These are phyloP conservation scores for Hermanozyma aechmeae DNA, from an alignment of 805 yeast species.

Conservation along the genomic window DNA sequence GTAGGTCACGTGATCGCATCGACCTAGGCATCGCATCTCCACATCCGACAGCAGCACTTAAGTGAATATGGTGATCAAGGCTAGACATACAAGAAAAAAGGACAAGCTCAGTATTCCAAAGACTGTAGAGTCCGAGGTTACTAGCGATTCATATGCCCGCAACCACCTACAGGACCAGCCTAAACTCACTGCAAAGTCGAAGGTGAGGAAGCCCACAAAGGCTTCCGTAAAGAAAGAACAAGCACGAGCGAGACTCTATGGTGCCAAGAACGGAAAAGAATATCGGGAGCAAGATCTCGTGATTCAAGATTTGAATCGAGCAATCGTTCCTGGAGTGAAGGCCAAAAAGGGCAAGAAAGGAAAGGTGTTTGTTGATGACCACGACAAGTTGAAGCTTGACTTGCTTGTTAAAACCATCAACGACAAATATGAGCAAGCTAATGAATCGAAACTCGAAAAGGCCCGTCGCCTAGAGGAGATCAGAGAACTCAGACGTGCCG, in stretches of 20 bases:
- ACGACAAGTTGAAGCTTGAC: conserved; percentile 51
- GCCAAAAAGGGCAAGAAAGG: conserved; percentile 82
- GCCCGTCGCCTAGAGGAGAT: conserved; percentile 83
- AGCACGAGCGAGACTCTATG: conserved; percentile 56
- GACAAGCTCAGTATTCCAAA: no score
- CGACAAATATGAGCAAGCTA: conserved; percentile 66
- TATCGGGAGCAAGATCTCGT: conserved; percentile 74
- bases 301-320: conserved; percentile 71
- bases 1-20: no score
- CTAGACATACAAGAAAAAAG: no score
- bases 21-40: no score
- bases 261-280: conserved; percentile 45
- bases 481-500: conserved; percentile 77
- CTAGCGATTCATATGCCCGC: conserved; percentile 57
- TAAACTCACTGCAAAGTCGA: conserved; percentile 51
- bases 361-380: conserved; percentile 66
- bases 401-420: conserved; percentile 74
- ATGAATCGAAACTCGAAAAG: conserved; percentile 85
- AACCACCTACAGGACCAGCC: conserved; percentile 54
- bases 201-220: conserved; percentile 39
- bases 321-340: conserved; percentile 75
- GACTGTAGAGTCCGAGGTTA: conserved; percentile 58
- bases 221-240: conserved; percentile 56
- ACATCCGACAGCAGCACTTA: no score
- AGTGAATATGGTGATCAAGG: no score